These are phyloP conservation scores for Phytophthora aleatoria DNA, from an alignment of 352 stramenopile species.

Conservation along the genomic window DNA sequence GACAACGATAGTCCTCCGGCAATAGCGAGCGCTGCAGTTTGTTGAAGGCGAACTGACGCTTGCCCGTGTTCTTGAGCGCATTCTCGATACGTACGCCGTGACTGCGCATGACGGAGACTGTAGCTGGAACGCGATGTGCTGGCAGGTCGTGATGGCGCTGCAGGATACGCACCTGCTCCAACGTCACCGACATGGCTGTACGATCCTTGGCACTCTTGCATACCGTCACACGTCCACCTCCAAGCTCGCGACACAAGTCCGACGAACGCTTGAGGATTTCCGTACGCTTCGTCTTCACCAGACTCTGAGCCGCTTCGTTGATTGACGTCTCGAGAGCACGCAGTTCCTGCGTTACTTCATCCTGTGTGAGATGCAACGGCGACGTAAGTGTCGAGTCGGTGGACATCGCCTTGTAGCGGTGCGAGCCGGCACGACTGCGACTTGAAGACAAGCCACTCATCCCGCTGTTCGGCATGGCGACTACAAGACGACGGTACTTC, in stretches of 20 bases:
- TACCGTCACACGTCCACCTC: conserved; percentile 93
- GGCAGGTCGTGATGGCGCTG: conserved; percentile 84
- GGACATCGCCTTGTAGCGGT: conserved; percentile 64
- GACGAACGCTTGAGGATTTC: conserved; percentile 86
- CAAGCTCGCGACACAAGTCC: conserved; percentile 84
- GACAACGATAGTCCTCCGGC: conserved; percentile 86
- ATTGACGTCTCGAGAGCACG: conserved; percentile 66
- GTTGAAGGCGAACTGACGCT: conserved; percentile 90
- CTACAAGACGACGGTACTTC: conserved; percentile 74
- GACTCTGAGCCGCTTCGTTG: conserved; percentile 77
- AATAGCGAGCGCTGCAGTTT: conserved; percentile 88
- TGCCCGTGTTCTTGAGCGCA: conserved; percentile 90
- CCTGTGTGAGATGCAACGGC: conserved; percentile 67
- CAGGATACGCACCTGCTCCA: conserved; percentile 93
- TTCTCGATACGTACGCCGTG: conserved; percentile 90
- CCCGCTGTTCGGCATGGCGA: conserved; percentile 53
- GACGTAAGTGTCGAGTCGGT: conserved; percentile 51
- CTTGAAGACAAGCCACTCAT: conserved; percentile 38
- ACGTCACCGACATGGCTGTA: conserved; percentile 97
- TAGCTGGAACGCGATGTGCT: conserved; percentile 71
- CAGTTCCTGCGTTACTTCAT: conserved; percentile 75
- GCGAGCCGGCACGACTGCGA: conserved; percentile 35
- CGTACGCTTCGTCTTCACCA: conserved; percentile 87
- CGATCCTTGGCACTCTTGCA: conserved; percentile 98
- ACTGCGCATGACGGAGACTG: conserved; percentile 87